Conservation (phyloP, 768 basidiomycete genomes). For the Mycena vitilis region DNA sequence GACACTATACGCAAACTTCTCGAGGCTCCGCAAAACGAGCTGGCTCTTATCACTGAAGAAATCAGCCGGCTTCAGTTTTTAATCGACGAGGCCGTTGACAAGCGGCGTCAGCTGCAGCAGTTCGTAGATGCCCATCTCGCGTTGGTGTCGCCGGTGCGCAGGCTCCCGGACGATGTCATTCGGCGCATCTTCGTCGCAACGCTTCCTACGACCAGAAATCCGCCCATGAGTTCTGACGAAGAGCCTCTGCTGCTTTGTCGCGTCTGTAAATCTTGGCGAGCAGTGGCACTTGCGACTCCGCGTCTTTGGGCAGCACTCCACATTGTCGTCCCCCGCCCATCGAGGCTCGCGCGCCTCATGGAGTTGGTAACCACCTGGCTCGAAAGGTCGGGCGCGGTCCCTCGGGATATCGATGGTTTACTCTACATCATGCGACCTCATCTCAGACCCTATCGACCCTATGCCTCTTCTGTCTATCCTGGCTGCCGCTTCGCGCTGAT, state of each 20-base stretch:
- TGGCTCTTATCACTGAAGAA: not conserved
- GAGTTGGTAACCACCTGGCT: not conserved
- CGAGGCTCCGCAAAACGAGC: not conserved
- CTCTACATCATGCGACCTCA: not conserved
- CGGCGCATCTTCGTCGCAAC: not conserved
- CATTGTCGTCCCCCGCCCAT: constrained; percentile 1
- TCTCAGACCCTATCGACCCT: not conserved
- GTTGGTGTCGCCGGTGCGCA: constrained; percentile 6
- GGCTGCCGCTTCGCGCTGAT: not conserved
- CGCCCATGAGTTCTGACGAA: not conserved
- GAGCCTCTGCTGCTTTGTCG: constrained; percentile 9
- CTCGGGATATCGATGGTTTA: constrained; percentile 8
- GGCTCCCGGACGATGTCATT: constrained; percentile 11
- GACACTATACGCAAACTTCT: constrained; percentile 5
- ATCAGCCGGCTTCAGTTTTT: not conserved
- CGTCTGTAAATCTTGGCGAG: constrained; percentile 12
- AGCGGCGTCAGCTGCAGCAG: not conserved
- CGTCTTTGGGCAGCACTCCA: constrained; percentile 10
- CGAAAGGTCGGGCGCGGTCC: not conserved
- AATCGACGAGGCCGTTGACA: not conserved
- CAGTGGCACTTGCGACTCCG: constrained; percentile 2
- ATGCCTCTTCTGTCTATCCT: not conserved
- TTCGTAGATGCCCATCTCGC: constrained; percentile 10
- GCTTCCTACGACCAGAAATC: not conserved
- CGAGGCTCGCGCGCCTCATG: not conserved